Evolutionary conservation across 1,139 yeast species (phyloP), one percentile per base, ranked within the genome.

Genomic region (Pichia sp.): DNA sequence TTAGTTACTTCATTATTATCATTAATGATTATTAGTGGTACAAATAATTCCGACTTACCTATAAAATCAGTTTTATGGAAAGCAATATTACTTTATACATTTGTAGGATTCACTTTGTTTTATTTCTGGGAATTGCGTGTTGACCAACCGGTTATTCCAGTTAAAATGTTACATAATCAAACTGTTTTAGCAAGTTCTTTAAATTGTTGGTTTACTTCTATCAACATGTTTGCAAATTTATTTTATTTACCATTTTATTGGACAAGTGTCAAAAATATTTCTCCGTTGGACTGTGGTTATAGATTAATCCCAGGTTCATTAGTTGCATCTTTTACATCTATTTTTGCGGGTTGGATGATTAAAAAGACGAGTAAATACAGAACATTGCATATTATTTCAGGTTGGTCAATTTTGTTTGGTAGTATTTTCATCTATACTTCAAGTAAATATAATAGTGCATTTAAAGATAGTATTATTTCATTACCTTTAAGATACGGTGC

Each of bases 11-110:
- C 74, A 0, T 61, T 74, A 40, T 60, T 71, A 57, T 50, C 60
- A 6, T 52, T 72, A 23, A 64, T 74, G 62, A 53, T 64, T 20
- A 75, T 75, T 9, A 73, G 76, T 4, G 71, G 78, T 0, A 55
- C 72, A 29, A 78, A 73, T 2, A 76, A 76, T 5, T 63, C 63
- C 29, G 66, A 68, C 13, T 57, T 80, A 49, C 63, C 74, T 1
- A 71, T 63, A 46, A 47, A 60, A 3, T 70, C 76, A 7, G 42
- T 38, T 16, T 42, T 59, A 4, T 74, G 75, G 49, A 46, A 59
- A 18, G 55, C 21, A 3, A 35, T 54, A 3, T 19, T 43, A 4
- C 15, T 34, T 2, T 34, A 45, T 43, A 61, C 56, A 40, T 44
- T 42, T 4, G 5, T 40, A 15, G 46, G 45, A 1, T 41, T 53